Conservation (phyloP, 257 asterid genomes). For the Nicotiana tabacum region DNA sequence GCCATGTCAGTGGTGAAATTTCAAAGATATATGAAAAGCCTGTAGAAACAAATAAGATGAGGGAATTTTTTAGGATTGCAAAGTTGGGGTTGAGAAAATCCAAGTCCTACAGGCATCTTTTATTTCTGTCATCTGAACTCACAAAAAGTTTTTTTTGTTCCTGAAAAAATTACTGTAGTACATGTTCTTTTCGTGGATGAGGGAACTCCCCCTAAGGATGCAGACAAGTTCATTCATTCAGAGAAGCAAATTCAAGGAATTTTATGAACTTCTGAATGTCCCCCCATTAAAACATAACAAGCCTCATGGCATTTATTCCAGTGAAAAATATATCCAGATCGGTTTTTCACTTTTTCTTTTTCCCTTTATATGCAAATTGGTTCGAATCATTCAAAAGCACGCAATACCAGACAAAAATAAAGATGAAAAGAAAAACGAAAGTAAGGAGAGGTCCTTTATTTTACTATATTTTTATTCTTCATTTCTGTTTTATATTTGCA, state of each 20-base stretch:
- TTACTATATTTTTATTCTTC: neutral
- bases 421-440: neutral
- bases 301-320: neutral
- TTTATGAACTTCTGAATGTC: neutral
- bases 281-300: neutral
- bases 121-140: neutral
- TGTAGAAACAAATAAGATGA: neutral
- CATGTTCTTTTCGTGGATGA: neutral
- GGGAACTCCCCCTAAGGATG: neutral
- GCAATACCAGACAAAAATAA: neutral
- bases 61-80: no score
- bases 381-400: neutral
- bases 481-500: neutral
- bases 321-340: neutral
- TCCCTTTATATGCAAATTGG: neutral
- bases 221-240: neutral
- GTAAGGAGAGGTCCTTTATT: neutral
- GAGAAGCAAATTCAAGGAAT: neutral
- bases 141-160: neutral
- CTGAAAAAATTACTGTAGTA: neutral
- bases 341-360: neutral
- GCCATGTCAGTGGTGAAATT: neutral
- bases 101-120: neutral
- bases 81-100: no score
- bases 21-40: neutral